Evolutionary conservation across 148 eudicot species (phyloP).

Genomic region (Rhododendron williamsianum): DNA sequence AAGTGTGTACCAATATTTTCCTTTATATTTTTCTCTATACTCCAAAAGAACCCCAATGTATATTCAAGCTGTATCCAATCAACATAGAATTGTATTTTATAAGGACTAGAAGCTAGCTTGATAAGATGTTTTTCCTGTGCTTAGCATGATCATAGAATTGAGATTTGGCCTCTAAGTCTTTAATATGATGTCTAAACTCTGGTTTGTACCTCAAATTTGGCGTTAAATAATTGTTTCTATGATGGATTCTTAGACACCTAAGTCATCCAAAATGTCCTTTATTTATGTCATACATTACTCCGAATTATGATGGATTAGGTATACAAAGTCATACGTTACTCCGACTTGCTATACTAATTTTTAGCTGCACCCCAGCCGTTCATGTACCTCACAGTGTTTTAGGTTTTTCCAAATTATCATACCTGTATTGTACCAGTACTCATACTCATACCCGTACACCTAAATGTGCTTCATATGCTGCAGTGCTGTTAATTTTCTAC

Average conservation of each 20-base stretch:
- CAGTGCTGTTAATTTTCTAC: background rate
- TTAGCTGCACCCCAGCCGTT: background rate
- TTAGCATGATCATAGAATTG: background rate
- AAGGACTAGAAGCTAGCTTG: background rate
- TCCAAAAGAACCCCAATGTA: background rate
- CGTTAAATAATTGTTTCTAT: background rate
- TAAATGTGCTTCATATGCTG: background rate
- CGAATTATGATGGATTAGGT: background rate
- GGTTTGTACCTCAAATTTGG: background rate
- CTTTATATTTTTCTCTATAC: background rate
- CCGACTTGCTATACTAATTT: background rate
- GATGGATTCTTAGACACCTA: background rate
- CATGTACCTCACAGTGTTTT: background rate
- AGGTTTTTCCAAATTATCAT: background rate
- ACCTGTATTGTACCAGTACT: background rate
- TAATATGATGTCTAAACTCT: background rate
- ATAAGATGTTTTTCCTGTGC: background rate
- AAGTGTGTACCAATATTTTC: background rate
- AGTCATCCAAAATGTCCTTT: background rate
- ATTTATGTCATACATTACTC: background rate
- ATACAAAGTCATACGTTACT: background rate
- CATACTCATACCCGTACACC: background rate
- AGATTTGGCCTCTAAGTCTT: background rate
- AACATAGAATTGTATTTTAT: background rate
- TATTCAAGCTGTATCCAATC: background rate